Evolutionary conservation across 1,284 basidiomycete species (phyloP).

Genomic region (Taiwanofungus camphoratus): DNA sequence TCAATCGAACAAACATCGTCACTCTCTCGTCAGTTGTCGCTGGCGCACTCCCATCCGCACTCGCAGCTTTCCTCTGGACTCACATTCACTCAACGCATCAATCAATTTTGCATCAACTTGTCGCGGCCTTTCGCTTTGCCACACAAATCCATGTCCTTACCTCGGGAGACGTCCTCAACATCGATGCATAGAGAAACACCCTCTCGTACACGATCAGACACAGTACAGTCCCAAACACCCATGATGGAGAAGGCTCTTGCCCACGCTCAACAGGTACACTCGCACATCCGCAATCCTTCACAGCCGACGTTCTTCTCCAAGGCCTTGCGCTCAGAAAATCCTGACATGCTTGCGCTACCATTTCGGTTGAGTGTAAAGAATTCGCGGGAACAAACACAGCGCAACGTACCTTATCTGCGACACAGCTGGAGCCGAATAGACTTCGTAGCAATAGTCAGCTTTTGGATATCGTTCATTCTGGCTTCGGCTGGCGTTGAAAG

Average conservation of each 20-base stretch:
- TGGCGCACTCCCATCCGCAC: constrained; percentile 32
- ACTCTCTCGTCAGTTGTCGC: constrained; percentile 27
- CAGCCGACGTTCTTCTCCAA: constrained; percentile 44
- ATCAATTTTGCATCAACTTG: constrained; percentile 32
- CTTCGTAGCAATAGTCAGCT: constrained; percentile 75
- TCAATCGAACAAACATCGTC: constrained; percentile 20
- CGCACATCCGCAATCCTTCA: constrained; percentile 28
- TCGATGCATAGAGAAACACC: constrained; percentile 6
- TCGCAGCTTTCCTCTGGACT: constrained; percentile 19
- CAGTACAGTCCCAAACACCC: constrained; percentile 26
- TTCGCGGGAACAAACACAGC: constrained; percentile 45
- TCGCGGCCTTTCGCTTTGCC: constrained; percentile 40
- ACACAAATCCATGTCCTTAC: constrained; percentile 18
- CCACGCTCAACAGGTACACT: constrained; percentile 18
- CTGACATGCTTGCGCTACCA: constrained; percentile 47
- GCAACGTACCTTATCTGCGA: constrained; percentile 81
- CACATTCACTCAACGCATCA: constrained; percentile 28
- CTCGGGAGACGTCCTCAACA: constrained; percentile 8
- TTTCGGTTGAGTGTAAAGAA: constrained; percentile 60
- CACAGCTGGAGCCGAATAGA: constrained; percentile 96
- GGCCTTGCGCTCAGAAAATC: constrained; percentile 42
- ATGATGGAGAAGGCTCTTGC: constrained; percentile 28
- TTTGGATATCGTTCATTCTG: constrained; percentile 79
- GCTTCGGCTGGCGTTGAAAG: constrained; percentile 64
- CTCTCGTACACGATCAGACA: constrained; percentile 25